Conservation (phyloP, 768 basidiomycete species). For the Pisolithus microcarpus region DNA sequence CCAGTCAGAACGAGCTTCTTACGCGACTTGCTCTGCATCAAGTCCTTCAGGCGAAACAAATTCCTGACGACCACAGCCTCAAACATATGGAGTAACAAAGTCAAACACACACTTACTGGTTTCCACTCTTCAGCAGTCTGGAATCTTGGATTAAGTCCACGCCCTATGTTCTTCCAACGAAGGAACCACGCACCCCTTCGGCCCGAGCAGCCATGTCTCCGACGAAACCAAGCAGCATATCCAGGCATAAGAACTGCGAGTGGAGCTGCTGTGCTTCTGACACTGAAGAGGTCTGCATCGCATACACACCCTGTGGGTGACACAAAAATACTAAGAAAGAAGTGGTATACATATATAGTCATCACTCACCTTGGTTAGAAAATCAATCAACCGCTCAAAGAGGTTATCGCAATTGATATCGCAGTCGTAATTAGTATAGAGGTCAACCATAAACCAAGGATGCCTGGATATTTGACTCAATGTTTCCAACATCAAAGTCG, state of each 20-base stretch:
- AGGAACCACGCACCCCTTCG: constrained; percentile 33
- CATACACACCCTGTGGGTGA: constrained; percentile 65
- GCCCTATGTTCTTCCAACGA: neutral
- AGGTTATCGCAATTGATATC: constrained; percentile 95
- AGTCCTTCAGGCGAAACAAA: constrained; percentile 49
- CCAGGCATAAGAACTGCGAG: constrained; percentile 81
- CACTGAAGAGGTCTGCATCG: constrained; percentile 50
- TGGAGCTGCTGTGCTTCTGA: constrained; percentile 63
- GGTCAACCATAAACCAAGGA: constrained; percentile 90
- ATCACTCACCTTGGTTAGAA: constrained; percentile 72
- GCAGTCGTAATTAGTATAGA: constrained; percentile 96
- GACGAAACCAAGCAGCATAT: constrained; percentile 79
- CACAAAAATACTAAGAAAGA: constrained; percentile 4
- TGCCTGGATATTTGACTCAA: constrained; percentile 73
- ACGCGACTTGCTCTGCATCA: constrained; percentile 66
- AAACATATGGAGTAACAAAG: constrained; percentile 1
- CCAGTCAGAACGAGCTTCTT: constrained; percentile 84
- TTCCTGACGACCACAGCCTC: constrained; percentile 31
- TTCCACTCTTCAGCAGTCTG: constrained; percentile 56
- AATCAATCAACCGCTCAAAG: constrained; percentile 83
- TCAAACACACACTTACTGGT: constrained; percentile 34
- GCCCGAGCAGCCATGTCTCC: constrained; percentile 77
- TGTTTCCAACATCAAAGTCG: constrained; percentile 84
- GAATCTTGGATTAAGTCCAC: constrained; percentile 9
- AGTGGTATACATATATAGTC: neutral